Evolutionary conservation across 2,329 filamentous ascomycete genomes (phyloP).

Genomic region (Colletotrichum plurivorum): DNA sequence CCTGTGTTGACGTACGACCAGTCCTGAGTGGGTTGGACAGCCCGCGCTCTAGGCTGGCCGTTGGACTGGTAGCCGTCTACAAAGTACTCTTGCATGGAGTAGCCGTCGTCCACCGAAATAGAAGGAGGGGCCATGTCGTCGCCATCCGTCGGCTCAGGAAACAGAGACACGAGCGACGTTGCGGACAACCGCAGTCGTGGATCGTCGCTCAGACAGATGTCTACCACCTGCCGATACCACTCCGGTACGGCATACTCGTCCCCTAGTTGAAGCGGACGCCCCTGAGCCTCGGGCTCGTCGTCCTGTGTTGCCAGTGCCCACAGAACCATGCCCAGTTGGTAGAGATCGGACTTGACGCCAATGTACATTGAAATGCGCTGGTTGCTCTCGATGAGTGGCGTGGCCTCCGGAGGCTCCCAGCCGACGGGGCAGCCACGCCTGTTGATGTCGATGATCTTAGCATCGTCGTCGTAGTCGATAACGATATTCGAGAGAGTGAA

Average conservation of each 20-base stretch:
- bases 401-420: conserved; percentile 96
- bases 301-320: conserved; percentile 91
- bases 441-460: conserved; percentile 99
- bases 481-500: conserved; percentile 99
- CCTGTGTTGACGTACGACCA: conserved; percentile 58
- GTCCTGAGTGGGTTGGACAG: conserved; percentile 57
- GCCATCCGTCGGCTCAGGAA: conserved; percentile 62
- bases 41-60: conserved; percentile 54
- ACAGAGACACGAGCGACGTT: conserved; percentile 76
- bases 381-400: conserved; percentile 85
- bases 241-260: conserved; percentile 76
- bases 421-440: conserved; percentile 95
- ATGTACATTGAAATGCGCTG: conserved; percentile 98
- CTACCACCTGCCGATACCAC: conserved; percentile 84
- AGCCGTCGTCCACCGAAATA: conserved; percentile 58
- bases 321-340: conserved; percentile 95
- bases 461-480: conserved; percentile 85
- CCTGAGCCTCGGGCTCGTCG: conserved; percentile 88
- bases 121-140: conserved; percentile 46
- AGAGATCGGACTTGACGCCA: conserved; percentile 96
- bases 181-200: conserved; percentile 83
- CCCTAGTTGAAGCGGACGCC: conserved; percentile 75
- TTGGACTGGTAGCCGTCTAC: conserved; percentile 52
- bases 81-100: conserved; percentile 55
- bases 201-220: conserved; percentile 80